phyloP scores from a whole-genome alignment of 176 grass and related monocot genomes.

The Oryza meridionalis region DNA sequence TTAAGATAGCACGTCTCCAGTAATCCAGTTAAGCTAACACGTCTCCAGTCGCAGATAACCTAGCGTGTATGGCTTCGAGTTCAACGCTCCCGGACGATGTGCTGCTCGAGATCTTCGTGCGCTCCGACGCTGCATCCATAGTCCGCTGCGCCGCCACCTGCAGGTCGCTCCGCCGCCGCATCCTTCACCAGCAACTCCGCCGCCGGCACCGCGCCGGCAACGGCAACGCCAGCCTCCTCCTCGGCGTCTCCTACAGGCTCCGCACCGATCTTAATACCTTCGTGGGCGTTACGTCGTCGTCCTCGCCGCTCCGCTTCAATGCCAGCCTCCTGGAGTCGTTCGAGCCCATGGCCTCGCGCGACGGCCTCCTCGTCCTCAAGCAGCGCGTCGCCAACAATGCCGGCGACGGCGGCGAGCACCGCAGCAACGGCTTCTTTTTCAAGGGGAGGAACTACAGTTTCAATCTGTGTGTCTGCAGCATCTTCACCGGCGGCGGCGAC shows the following conservation, averaged over 20 bases:
- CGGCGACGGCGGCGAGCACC: no score
- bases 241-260: conserved; percentile 17
- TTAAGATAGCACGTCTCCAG: no score
- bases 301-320: conserved; percentile 2
- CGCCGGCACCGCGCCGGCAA: background rate
- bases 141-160: conserved; percentile 21
- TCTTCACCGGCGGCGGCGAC: no score
- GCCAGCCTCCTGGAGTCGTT: background rate
- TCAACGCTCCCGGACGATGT: background rate
- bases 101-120: background rate
- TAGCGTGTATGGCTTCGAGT: no score
- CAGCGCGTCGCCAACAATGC: no score
- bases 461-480: no score
- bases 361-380: background rate
- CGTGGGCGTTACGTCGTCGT: background rate
- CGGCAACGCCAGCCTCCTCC: background rate
- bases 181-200: conserved; percentile 22
- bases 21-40: no score
- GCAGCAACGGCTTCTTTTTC: no score
- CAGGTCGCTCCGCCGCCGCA: conserved; percentile 27
- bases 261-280: background rate
- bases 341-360: background rate
- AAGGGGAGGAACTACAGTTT: no score
- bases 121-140: background rate
- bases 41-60: no score